A percentile compares a stretch with the other conserved stretches of the same genome.
Conservation (phyloP, 2,329 filamentous ascomycete species). For the Alternaria atra region DNA sequence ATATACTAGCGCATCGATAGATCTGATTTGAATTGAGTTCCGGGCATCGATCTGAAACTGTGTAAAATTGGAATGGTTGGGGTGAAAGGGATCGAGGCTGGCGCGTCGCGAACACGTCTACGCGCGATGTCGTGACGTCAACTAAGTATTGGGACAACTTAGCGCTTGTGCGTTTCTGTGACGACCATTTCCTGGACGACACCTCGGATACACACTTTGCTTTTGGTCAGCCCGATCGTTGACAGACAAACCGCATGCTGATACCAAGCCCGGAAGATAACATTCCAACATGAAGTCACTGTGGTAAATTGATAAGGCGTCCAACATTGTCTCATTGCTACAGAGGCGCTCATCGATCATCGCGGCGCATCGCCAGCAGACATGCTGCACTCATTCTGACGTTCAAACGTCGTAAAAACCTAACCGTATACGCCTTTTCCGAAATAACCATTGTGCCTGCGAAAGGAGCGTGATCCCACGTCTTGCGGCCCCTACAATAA, state of each 20-base stretch:
- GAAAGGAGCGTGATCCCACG: slow-evolving; percentile 25
- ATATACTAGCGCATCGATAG: not conserved
- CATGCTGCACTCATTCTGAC: slow-evolving; percentile 11
- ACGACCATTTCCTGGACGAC: not conserved
- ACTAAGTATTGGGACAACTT: not conserved
- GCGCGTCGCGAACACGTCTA: slow-evolving; percentile 1
- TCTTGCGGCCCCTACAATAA: slow-evolving; percentile 22
- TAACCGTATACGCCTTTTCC: slow-evolving; percentile 13
- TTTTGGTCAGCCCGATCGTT: not conserved
- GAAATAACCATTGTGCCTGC: slow-evolving; percentile 17
- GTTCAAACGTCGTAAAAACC: slow-evolving; percentile 14
- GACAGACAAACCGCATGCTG: not conserved
- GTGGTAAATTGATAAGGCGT: slow-evolving; percentile 6
- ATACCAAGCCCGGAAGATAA: not conserved
- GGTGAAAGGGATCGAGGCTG: slow-evolving; percentile 1
- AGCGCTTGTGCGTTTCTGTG: slow-evolving; percentile 2
- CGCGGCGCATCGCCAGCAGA: slow-evolving; percentile 15
- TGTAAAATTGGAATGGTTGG: slow-evolving; percentile 6
- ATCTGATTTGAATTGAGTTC: not conserved
- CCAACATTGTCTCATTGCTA: slow-evolving; percentile 17
- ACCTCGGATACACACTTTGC: not conserved
- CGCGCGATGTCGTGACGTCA: slow-evolving; percentile 17
- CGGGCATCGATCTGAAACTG: slow-evolving; percentile 10
- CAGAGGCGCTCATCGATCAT: slow-evolving; percentile 14
- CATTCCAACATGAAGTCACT: not conserved